Base-by-base conservation (phyloP, 208 protist genomes). In the Leishmania amazonensis region DNA sequence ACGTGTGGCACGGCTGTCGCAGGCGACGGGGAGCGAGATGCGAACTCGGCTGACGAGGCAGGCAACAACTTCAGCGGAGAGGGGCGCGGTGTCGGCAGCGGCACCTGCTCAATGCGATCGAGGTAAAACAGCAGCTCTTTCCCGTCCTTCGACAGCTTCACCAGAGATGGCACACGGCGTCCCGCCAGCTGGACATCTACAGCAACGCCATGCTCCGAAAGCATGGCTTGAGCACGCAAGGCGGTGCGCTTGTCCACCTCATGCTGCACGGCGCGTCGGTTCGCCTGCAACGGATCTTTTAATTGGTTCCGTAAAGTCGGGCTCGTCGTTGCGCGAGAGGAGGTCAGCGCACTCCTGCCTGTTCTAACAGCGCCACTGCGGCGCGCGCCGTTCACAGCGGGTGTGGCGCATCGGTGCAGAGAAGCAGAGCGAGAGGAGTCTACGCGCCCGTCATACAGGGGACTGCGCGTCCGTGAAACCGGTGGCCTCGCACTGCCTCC, bases 61-160 rank as follows among this genome's bases (percentile, higher is more conserved):
- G 11, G 49, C 19, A 58, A 35, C 24, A 74, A 75, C 42, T 35
- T 45, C 31, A 49, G 58, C 15, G 78, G 53, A 28, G 81, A 75
- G 58, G 72, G 4, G 47, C 62, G 17, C 38, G 79, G 60, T n/a
- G 80, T 19, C 53, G 5, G 54, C 31, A 64, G 68, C 15, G 68
- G 42, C 40, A 73, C 68, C 31, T 73, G 73, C 40, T 71, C 73
- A 17, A 88, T 7, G 13, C 81, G 79, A 76, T 91, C 81, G 17
- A 92, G 62, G 9, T 85, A 76, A 60, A 93, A 88, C 13, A 89
- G 81, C 51, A 95, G 60, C 73, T 95, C 88, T 70, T 47, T 53
- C 2, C 62, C 54, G 80, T 95, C 90, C 15, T 35, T 65, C 6
- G 89, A 91, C 58, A 93, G 70, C 62, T 80, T 84, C 71, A 89